Conservation (phyloP, 805 yeast genomes). For the Candida morakotiae region DNA sequence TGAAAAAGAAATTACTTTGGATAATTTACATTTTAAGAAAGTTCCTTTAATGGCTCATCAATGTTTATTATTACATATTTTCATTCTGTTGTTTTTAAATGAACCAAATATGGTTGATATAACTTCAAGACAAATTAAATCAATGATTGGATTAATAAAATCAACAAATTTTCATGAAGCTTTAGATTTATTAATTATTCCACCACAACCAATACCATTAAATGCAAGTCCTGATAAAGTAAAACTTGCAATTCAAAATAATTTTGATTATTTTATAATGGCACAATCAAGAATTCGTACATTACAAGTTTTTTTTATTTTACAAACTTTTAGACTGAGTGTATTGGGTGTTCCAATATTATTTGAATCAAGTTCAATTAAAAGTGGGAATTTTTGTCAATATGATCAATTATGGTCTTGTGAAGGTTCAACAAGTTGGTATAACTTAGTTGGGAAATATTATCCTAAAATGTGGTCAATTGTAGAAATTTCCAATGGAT, state of each 20-base stretch:
- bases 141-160: constrained; percentile 51
- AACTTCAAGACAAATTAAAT: constrained; percentile 49
- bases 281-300: constrained; percentile 57
- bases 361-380: constrained; percentile 40
- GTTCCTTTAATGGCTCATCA: constrained; percentile 56
- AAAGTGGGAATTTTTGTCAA: constrained; percentile 63
- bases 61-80: constrained; percentile 52
- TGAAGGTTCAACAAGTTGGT: constrained; percentile 50
- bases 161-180: constrained; percentile 51
- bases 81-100: constrained; percentile 53
- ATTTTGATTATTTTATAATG: constrained; percentile 49
- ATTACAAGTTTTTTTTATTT: constrained; percentile 46
- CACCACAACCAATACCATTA: constrained; percentile 33
- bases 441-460: constrained; percentile 17
- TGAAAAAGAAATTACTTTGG: constrained; percentile 46
- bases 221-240: constrained; percentile 15
- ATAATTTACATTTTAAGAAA: constrained; percentile 46
- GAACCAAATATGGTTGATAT: constrained; percentile 47
- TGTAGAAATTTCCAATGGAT: constrained; percentile 56
- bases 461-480: constrained; percentile 22
- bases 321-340: constrained; percentile 45
- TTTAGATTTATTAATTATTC: constrained; percentile 40
- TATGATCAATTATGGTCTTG: constrained; percentile 60
- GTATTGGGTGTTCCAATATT: constrained; percentile 40
- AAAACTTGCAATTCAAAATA: constrained; percentile 28